phyloP scores from a whole-genome alignment of 2,329 filamentous ascomycete genomes.

The Verticillium isaacii region DNA sequence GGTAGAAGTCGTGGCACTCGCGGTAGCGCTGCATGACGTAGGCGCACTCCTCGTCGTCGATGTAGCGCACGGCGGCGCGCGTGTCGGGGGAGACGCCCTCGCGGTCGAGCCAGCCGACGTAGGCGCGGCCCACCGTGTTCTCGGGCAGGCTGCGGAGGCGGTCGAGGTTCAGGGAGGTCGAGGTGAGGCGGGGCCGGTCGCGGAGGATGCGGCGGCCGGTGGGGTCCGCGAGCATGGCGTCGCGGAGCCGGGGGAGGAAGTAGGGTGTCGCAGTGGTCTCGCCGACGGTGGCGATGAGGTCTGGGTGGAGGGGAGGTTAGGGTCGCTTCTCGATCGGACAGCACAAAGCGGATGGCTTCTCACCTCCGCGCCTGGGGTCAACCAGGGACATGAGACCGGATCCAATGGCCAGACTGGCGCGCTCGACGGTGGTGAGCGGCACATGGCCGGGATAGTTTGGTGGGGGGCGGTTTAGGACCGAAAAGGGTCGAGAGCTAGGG shows the following conservation, averaged over 20 bases:
- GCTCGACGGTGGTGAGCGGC: slow-evolving; percentile 75
- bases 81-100: slow-evolving; percentile 94
- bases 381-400: slow-evolving; percentile 60
- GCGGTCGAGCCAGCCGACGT: slow-evolving; percentile 86
- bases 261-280: slow-evolving; percentile 92
- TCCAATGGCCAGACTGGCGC: slow-evolving; percentile 63
- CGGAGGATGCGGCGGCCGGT: slow-evolving; percentile 89
- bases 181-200: slow-evolving; percentile 83
- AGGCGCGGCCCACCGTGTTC: slow-evolving; percentile 74
- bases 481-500: slow-evolving; percentile 49
- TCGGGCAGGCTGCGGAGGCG: slow-evolving; percentile 67
- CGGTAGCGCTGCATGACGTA: slow-evolving; percentile 99
- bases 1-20: slow-evolving; percentile 97
- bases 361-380: slow-evolving; percentile 77
- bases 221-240: slow-evolving; percentile 80
- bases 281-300: slow-evolving; percentile 90
- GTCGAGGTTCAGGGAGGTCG: slow-evolving; percentile 60
- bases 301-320: slow-evolving; percentile 34
- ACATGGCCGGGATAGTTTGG: slow-evolving; percentile 92
- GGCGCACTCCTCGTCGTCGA: slow-evolving; percentile 91
- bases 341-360: background rate
- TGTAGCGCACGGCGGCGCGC: slow-evolving; percentile 74
- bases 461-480: slow-evolving; percentile 75
- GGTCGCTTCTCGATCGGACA: background rate
- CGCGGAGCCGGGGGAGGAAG: slow-evolving; percentile 87